Evolutionary conservation across 2,329 filamentous ascomycete species (phyloP).

Genomic region (Magnaporthiopsis incrustans): DNA sequence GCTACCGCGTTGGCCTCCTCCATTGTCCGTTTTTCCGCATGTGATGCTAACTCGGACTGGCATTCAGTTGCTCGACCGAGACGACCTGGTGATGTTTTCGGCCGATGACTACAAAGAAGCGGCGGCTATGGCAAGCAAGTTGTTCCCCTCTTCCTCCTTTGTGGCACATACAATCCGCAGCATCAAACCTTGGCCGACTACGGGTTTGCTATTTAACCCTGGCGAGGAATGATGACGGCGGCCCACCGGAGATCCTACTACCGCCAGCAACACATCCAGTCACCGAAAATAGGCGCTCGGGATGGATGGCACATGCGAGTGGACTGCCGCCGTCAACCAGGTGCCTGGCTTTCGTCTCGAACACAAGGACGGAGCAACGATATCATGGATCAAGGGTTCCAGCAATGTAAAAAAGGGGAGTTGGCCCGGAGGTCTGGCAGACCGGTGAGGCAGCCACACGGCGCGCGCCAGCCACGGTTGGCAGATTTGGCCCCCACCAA

Average conservation of each 20-base stretch:
- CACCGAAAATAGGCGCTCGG: too few species aligned
- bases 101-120: not conserved
- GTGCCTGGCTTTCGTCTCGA: not conserved
- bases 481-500: not conserved
- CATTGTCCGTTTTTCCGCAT: not conserved
- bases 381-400: not conserved
- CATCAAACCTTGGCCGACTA: not conserved
- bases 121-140: not conserved
- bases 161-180: not conserved
- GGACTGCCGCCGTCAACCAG: too few species aligned
- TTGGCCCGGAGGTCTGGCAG: not conserved
- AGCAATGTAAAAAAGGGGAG: not conserved
- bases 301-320: too few species aligned
- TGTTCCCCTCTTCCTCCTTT: not conserved
- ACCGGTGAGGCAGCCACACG: not conserved
- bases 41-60: not conserved
- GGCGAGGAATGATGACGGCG: too few species aligned
- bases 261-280: not conserved
- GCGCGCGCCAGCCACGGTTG: too few species aligned
- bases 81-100: too few species aligned
- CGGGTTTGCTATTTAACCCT: not conserved
- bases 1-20: not conserved
- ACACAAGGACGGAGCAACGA: not conserved
- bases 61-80: not conserved
- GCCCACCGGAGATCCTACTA: not conserved